Conservation (phyloP, 2,329 filamentous ascomycete species). For the Colletotrichum musicola region DNA sequence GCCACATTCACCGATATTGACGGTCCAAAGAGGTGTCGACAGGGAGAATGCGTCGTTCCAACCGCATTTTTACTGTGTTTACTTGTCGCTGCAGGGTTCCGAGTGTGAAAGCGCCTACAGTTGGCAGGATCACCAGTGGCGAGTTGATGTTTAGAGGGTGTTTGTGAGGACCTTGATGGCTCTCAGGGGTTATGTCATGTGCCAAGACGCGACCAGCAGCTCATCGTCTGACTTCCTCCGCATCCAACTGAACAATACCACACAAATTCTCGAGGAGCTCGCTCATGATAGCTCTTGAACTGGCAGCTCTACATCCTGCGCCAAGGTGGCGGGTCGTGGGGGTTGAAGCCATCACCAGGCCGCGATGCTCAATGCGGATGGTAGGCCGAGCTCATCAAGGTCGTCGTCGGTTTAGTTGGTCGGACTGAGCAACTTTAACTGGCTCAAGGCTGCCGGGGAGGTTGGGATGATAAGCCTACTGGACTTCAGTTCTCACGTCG, state of each 20-base stretch:
- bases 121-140: not conserved
- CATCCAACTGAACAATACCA: not conserved
- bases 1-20: not conserved
- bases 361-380: not conserved
- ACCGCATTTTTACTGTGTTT: not conserved
- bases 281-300: too few relatives aligned
- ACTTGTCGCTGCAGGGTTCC: not conserved
- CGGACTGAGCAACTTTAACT: not conserved
- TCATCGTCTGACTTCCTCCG: not conserved
- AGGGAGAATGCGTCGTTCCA: not conserved
- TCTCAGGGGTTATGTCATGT: not conserved
- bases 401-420: not conserved
- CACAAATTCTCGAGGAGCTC: not conserved
- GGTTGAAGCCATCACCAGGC: not conserved
- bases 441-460: too few relatives aligned
- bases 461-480: not conserved
- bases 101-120: not conserved
- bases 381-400: constrained; percentile 1
- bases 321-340: constrained; percentile 6
- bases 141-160: not conserved
- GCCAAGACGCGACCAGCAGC: not conserved
- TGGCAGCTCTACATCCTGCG: not conserved
- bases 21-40: not conserved
- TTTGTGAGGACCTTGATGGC: constrained; percentile 2
- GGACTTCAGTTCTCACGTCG: not conserved